Evolutionary conservation across 2,329 filamentous ascomycete genomes (phyloP), one percentile per base, ranked within the genome.

Genomic region (Neofusicoccum kwambonambiense): DNA sequence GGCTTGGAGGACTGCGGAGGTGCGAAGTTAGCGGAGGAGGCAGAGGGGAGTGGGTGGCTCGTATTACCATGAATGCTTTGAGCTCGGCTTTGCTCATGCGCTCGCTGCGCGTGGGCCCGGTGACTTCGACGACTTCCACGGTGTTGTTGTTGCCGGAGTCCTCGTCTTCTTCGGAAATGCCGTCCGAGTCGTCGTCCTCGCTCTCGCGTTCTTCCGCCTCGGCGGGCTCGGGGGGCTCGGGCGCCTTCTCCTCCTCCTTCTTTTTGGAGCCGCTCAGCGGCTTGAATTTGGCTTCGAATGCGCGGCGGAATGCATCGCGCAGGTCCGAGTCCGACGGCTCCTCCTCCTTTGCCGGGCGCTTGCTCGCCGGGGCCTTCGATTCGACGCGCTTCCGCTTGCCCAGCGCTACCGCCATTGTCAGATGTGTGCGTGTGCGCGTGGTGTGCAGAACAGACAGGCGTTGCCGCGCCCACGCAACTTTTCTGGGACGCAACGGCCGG

Each of bases 221-320:
- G 7, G 70, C 70, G 12, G 71, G 66, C 15, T 76, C 72, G 2
- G 49, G 49, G 12, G 71, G 66, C 15, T 76, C 72, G 2, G 49
- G 49, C 9, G 50, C 27, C 11, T 2, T 76, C 73, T 11, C 73
- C 72, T 45, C 76, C 71, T 17, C 74, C 74, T 19, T 62, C 47
- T 51, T 71, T 66, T 67, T 74, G 64, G 77, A 72, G 3, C 77
- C 75, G 11, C 82, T 82, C 44, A 97, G 77, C 8, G 94, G 92
- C 74, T 88, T 86, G 80, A 97, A 98, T 74, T 90, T 89, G 34
- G 91, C 87, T 78, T 97, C 95, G 74, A 98, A 98, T 74, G 94
- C 90, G 70, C 87, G 87, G 65, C 89, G 88, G 72, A 99, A 91
- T 65, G 93, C 85, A 64, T 89, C 91, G 70, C 91, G 87, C 12